Conservation (phyloP, 2,329 filamentous ascomycete genomes). For the Aureobasidium musti region DNA sequence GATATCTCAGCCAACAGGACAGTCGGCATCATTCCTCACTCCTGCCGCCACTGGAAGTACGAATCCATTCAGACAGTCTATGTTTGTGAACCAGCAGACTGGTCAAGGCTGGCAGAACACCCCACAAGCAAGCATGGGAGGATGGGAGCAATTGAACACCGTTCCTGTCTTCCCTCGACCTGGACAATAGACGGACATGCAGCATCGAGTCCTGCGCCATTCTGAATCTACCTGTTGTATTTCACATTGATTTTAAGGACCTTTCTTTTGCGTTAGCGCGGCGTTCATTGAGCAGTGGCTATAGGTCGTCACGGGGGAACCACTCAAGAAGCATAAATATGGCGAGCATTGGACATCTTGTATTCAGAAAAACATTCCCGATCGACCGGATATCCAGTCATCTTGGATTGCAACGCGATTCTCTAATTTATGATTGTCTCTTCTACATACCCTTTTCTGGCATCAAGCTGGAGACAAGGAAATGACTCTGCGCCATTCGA, state of each 20-base stretch:
- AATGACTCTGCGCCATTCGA: background rate
- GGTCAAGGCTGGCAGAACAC: conserved; percentile 82
- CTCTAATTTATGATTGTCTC: background rate
- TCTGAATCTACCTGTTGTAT: conserved; percentile 7
- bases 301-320: background rate
- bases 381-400: background rate
- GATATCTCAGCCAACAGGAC: conserved; percentile 45
- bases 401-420: background rate
- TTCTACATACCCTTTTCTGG: background rate
- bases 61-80: conserved; percentile 91
- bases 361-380: background rate
- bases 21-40: conserved; percentile 44
- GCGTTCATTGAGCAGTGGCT: conserved; percentile 19
- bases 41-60: conserved; percentile 83
- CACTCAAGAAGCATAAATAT: conserved; percentile 3
- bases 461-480: background rate
- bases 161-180: conserved; percentile 85
- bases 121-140: conserved; percentile 76
- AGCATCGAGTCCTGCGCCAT: background rate
- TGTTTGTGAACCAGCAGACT: conserved; percentile 85
- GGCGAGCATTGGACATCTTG: conserved; percentile 9
- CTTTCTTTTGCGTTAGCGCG: conserved; percentile 28
- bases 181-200: conserved; percentile 44
- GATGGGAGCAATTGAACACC: conserved; percentile 74
- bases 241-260: background rate